Percentiles rank a stretch among this genome's conserved stretches.
phyloP scores from a whole-genome alignment of 2,329 filamentous ascomycete species.

The Sarocladiaceae sp. region DNA sequence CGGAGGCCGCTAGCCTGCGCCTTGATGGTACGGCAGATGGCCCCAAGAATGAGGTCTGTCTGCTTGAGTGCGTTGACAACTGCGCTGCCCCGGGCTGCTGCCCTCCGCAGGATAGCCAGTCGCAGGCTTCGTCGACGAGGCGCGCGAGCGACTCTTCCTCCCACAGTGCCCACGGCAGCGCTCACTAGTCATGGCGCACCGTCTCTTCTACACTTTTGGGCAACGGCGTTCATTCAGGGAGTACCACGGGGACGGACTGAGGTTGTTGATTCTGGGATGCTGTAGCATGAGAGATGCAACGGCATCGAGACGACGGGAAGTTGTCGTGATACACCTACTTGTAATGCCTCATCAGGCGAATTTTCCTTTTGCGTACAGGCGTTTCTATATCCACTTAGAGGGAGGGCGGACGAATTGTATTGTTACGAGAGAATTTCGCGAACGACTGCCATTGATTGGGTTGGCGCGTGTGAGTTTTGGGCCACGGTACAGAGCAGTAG shows the following conservation, averaged over 20 bases:
- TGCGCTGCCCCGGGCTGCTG: slow-evolving; percentile 26
- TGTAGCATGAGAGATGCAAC: no score
- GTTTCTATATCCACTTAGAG: background rate
- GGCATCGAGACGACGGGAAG: no score
- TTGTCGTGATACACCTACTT: no score
- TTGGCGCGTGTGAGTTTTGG: no score
- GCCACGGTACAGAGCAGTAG: background rate
- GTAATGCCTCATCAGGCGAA: background rate
- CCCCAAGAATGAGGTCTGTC: slow-evolving; percentile 31
- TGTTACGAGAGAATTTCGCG: no score
- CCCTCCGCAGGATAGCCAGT: slow-evolving; percentile 23
- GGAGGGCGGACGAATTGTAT: background rate
- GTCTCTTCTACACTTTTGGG: background rate
- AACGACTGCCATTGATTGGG: no score
- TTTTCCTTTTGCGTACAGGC: slow-evolving; percentile 4
- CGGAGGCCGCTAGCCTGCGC: slow-evolving; percentile 27
- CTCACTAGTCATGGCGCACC: slow-evolving; percentile 3
- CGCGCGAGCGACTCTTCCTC: slow-evolving; percentile 26
- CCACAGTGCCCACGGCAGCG: background rate
- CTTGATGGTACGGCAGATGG: slow-evolving; percentile 27
- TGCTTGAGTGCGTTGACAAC: slow-evolving; percentile 42
- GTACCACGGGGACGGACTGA: background rate
- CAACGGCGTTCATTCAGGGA: background rate
- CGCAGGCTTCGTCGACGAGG: slow-evolving; percentile 28
- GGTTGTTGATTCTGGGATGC: no score